phyloP scores from a whole-genome alignment of 176 grass and related monocot genomes.

The Bothriochloa decipiens region DNA sequence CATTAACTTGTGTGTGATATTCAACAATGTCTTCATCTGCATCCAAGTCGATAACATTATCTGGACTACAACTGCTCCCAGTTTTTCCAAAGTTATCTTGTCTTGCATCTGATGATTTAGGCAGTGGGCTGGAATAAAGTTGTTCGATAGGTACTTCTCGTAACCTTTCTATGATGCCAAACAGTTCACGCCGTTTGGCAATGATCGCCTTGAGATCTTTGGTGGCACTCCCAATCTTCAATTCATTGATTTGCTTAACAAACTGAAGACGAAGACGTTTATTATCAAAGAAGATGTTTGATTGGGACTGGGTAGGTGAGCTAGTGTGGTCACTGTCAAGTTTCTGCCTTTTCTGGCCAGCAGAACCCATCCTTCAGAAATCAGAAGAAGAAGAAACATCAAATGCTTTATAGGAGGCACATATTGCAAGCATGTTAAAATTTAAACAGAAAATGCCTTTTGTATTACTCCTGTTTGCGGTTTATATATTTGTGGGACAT shows the following conservation, averaged over 20 bases:
- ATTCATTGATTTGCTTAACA: slow-evolving; percentile 25
- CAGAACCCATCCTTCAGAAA: slow-evolving; percentile 40
- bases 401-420: not conserved
- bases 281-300: slow-evolving; percentile 36
- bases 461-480: not conserved
- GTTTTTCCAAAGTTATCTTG: not conserved
- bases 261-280: slow-evolving; percentile 20
- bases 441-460: not conserved
- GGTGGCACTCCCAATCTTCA: slow-evolving; percentile 38
- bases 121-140: slow-evolving; percentile 26
- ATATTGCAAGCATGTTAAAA: not conserved
- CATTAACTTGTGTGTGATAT: slow-evolving; percentile 17
- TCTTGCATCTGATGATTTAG: slow-evolving; percentile 14
- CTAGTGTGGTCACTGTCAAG: not conserved
- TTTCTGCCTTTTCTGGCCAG: slow-evolving; percentile 38
- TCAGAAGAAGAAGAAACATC: not conserved
- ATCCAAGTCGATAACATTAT: slow-evolving; percentile 39
- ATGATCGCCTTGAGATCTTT: slow-evolving; percentile 42
- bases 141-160: slow-evolving; percentile 21
- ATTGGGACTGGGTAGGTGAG: slow-evolving; percentile 9
- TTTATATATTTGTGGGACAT: not conserved
- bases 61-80: slow-evolving; percentile 15
- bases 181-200: slow-evolving; percentile 27
- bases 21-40: not conserved
- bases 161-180: slow-evolving; percentile 39